Evolutionary conservation across 2,329 filamentous ascomycete species (phyloP), one percentile per base, ranked within the genome.

Genomic region (Capronia epimyces): DNA sequence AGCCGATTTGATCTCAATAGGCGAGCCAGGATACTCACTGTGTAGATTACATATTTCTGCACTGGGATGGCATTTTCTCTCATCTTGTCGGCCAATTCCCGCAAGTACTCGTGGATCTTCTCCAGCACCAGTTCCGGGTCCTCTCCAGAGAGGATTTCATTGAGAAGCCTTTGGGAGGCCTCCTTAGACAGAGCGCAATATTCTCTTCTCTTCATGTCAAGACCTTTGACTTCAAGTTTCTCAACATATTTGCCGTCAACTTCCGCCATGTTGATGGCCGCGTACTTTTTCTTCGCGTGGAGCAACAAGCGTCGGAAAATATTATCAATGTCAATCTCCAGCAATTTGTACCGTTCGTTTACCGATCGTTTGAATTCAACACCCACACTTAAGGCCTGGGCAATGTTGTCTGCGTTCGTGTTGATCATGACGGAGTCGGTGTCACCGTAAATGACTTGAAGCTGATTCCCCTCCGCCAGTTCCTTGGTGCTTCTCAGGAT

Each of bases 361-460:
- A 98, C 93, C 20, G 88, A 82, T 62, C 83, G 85, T 72, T 96
- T 97, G 77, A 98, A 97, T 57, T 97, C 89, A 39, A 89, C 84
- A 50, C 93, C 94, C 45, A 98, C 86, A 65, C 87, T 90, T 62
- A 96, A 74, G 1, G 93, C 93, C 63, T 95, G 89, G 25, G 87
- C 82, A 24, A 97, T 86, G 60, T 87, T 95, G 69, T 96, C 88
- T 49, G 93, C 89, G 65, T 97, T 97, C 57, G 93, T 95, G 65
- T 98, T 98, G 75, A 98, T 97, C 93, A 98, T 98, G 71, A 98
- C 93, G 7, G 93, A 98, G 70, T 98, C 93, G 10, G 93, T 98
- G 71, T 98, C 93, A 73, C 93, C 93, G 63, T 98, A 98, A 57
- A 98, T 97, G 67, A 98, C 93, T 64, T 93, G 87, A 24, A 98